These are phyloP conservation scores for Apostasia shenzhenica DNA, from an alignment of 106 monocot species.

Conservation along the genomic window DNA sequence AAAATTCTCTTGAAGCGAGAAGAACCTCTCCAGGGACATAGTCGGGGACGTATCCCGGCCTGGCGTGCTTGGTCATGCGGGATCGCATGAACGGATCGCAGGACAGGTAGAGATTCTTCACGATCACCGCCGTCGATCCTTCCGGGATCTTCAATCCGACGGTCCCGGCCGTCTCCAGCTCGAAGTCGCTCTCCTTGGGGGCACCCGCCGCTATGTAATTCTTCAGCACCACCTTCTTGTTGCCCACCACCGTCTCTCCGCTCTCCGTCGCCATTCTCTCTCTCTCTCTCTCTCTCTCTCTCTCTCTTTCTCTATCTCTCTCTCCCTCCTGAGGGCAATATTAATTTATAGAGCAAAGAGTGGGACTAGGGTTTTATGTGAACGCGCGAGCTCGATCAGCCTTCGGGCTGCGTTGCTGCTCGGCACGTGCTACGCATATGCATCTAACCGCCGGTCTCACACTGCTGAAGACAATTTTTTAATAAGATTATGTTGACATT, in stretches of 20 bases:
- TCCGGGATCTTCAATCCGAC: background rate
- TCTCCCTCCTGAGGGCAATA: no score
- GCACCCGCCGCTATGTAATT: slow-evolving; percentile 9
- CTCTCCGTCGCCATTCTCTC: background rate
- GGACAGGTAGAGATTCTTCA: slow-evolving; percentile 66
- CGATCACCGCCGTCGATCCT: slow-evolving; percentile 11
- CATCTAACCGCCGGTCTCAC: no score
- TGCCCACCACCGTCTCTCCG: background rate
- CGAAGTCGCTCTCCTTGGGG: background rate
- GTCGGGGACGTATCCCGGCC: slow-evolving; percentile 29
- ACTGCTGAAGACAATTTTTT: no score
- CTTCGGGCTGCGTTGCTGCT: no score
- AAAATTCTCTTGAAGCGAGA: background rate
- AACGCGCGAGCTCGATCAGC: no score
- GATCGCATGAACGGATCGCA: slow-evolving; percentile 64
- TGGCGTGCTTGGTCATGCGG: slow-evolving; percentile 36
- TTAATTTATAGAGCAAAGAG: no score
- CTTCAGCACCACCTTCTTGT: slow-evolving; percentile 7
- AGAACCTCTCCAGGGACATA: slow-evolving; percentile 45
- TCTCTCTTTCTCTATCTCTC: background rate
- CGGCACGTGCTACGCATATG: no score
- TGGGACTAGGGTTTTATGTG: no score
- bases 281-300: slow-evolving; percentile 3
- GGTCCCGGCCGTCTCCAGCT: background rate
- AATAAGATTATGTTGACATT: no score